Conservation (phyloP, 2,329 filamentous ascomycete genomes). For the Erysiphe pulchra region DNA sequence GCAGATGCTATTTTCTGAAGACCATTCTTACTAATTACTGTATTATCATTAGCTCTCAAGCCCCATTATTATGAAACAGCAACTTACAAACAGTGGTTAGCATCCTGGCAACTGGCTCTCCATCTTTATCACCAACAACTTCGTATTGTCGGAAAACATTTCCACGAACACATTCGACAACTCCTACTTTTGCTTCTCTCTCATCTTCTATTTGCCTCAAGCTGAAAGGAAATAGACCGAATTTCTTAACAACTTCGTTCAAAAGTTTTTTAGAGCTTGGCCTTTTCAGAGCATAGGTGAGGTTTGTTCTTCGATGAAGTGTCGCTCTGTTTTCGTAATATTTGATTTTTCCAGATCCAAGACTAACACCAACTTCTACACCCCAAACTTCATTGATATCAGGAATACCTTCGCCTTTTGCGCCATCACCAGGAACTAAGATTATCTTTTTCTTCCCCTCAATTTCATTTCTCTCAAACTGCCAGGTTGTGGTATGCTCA, state of each 20-base stretch:
- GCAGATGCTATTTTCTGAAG: slow-evolving; percentile 64
- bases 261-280: slow-evolving; percentile 79
- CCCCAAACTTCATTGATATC: slow-evolving; percentile 92
- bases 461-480: slow-evolving; percentile 92
- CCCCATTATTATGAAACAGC: neutral
- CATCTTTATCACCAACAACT: slow-evolving; percentile 82
- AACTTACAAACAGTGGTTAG: slow-evolving; percentile 79
- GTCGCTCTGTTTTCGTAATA: slow-evolving; percentile 66
- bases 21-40: slow-evolving; percentile 94
- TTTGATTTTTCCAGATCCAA: slow-evolving; percentile 90
- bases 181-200: slow-evolving; percentile 80
- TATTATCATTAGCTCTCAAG: neutral
- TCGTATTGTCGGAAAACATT: slow-evolving; percentile 92
- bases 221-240: slow-evolving; percentile 93
- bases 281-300: slow-evolving; percentile 81
- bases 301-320: slow-evolving; percentile 74
- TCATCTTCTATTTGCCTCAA: slow-evolving; percentile 92
- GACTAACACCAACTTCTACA: slow-evolving; percentile 80
- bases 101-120: slow-evolving; percentile 56
- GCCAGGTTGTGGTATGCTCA: slow-evolving; percentile 94
- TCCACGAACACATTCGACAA: slow-evolving; percentile 84
- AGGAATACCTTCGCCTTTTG: slow-evolving; percentile 72
- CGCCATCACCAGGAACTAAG: slow-evolving; percentile 58
- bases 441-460: slow-evolving; percentile 94
- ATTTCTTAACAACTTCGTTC: slow-evolving; percentile 91